These are phyloP conservation scores for Cymbopogon citratus DNA, from an alignment of 176 grass and related monocot species.

Conservation along the genomic window DNA sequence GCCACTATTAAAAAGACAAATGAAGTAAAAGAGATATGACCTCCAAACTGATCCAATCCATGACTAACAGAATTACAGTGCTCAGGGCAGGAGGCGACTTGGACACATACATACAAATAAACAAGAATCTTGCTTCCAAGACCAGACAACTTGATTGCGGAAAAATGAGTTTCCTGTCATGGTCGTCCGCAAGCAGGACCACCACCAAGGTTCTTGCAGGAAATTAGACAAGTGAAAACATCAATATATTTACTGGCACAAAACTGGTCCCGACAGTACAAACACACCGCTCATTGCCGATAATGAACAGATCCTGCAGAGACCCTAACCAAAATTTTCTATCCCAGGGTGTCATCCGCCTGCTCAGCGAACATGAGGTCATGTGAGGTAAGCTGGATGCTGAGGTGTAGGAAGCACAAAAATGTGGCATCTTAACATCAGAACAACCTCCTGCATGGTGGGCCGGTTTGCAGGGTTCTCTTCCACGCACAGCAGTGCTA, in stretches of 20 bases:
- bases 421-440: constrained; percentile 12
- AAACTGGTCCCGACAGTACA: neutral
- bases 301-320: neutral
- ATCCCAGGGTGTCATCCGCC: neutral
- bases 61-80: no score
- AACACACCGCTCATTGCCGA: neutral
- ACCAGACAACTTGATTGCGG: neutral
- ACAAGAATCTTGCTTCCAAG: neutral
- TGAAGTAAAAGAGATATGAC: no score
- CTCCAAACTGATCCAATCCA: no score
- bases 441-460: constrained; percentile 28
- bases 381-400: constrained; percentile 15
- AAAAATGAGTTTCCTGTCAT: neutral
- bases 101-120: no score
- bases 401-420: neutral
- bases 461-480: constrained; percentile 18
- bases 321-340: neutral
- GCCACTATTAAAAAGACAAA: no score
- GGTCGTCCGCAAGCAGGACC: neutral
- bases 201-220: neutral
- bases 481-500: constrained; percentile 25
- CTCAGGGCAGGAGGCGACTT: no score
- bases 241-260: neutral
- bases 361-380: no score
- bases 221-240: neutral